Percentiles rank a stretch among this genome's conserved stretches.
Conservation (phyloP, 495 filamentous ascomycete species). For the Talaromyces trachyspermus region DNA sequence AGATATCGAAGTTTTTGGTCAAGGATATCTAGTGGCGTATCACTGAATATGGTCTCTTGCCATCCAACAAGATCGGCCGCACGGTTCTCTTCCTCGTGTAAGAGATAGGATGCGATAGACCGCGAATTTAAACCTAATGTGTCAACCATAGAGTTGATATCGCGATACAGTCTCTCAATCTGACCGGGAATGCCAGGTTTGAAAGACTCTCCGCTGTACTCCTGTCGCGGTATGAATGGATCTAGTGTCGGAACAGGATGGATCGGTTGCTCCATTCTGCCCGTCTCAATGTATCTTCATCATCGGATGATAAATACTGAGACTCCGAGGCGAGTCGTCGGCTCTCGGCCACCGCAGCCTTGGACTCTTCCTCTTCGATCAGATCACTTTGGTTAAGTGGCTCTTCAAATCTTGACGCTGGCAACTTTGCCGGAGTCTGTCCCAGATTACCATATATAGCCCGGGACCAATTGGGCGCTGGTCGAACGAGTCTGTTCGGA, state of each 20-base stretch:
- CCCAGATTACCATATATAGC: slow-evolving; percentile 32
- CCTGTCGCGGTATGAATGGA: slow-evolving; percentile 60
- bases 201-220: slow-evolving; percentile 52
- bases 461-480: slow-evolving; percentile 46
- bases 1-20: slow-evolving; percentile 61
- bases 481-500: slow-evolving; percentile 48
- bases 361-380: slow-evolving; percentile 27
- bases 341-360: slow-evolving; percentile 33
- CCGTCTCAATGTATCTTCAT: slow-evolving; percentile 56
- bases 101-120: slow-evolving; percentile 62
- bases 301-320: slow-evolving; percentile 46
- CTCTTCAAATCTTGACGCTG: slow-evolving; percentile 8
- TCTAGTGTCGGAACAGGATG: slow-evolving; percentile 47
- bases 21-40: slow-evolving; percentile 36
- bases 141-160: slow-evolving; percentile 95
- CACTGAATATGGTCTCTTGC: slow-evolving; percentile 27
- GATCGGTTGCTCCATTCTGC: slow-evolving; percentile 45
- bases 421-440: slow-evolving; percentile 18
- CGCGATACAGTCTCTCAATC: slow-evolving; percentile 80
- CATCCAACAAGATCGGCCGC: slow-evolving; percentile 45
- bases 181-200: slow-evolving; percentile 62
- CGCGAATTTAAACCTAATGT: slow-evolving; percentile 82
- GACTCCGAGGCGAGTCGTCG: slow-evolving; percentile 17
- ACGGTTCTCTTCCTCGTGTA: slow-evolving; percentile 44
- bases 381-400: slow-evolving; percentile 13